A percentile compares a stretch with the other conserved stretches of the same genome.
These are phyloP conservation scores for Jamesozyma spencerorum DNA, from an alignment of 805 yeast genomes.

Conservation along the genomic window DNA sequence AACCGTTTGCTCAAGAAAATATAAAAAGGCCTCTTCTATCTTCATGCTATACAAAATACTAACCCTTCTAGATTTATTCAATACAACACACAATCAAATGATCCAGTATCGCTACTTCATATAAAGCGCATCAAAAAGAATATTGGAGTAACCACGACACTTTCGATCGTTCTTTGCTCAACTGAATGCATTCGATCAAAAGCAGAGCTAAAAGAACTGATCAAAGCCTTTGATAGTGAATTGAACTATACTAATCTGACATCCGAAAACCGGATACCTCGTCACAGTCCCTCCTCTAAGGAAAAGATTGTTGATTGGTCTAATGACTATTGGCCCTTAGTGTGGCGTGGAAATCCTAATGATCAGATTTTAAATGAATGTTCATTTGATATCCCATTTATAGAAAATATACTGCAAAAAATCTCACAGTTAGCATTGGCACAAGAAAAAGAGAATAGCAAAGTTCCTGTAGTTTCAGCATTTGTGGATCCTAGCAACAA, in stretches of 20 bases:
- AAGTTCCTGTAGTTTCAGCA: slow-evolving; percentile 46
- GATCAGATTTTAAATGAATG: slow-evolving; percentile 57
- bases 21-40: too few species aligned
- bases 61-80: slow-evolving; percentile 22
- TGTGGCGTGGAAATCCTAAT: slow-evolving; percentile 90
- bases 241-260: slow-evolving; percentile 17
- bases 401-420: slow-evolving; percentile 27
- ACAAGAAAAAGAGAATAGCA: slow-evolving; percentile 9
- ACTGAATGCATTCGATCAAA: slow-evolving; percentile 26
- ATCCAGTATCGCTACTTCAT: slow-evolving; percentile 26
- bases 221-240: slow-evolving; percentile 7
- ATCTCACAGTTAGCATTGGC: slow-evolving; percentile 21
- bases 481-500: slow-evolving; percentile 51
- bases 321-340: slow-evolving; percentile 65
- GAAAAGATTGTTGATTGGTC: slow-evolving; percentile 65
- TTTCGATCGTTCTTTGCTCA: slow-evolving; percentile 41
- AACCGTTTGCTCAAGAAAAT: too few species aligned
- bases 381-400: slow-evolving; percentile 38
- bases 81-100: slow-evolving; percentile 17
- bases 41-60: neutral
- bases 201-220: slow-evolving; percentile 15
- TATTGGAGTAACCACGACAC: neutral
- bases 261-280: slow-evolving; percentile 39
- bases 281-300: slow-evolving; percentile 57
- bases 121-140: slow-evolving; percentile 47